These are phyloP conservation scores for Penicillium digitatum DNA, from an alignment of 2,329 filamentous ascomycete genomes.

Conservation along the genomic window DNA sequence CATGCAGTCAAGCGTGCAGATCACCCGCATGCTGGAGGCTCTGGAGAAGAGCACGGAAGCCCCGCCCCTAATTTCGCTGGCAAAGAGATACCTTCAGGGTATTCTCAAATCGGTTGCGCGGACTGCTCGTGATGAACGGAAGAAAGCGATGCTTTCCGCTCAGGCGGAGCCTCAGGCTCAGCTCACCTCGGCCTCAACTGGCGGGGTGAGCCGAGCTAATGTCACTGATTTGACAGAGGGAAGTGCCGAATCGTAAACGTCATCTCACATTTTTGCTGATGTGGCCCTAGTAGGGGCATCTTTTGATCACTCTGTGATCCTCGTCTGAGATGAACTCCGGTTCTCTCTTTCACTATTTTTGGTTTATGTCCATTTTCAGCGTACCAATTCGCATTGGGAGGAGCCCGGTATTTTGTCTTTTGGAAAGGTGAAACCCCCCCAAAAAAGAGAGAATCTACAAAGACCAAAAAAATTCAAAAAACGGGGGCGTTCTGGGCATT, in stretches of 20 bases:
- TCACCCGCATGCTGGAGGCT: conserved; percentile 61
- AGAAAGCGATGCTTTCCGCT: background rate
- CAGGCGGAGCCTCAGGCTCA: background rate
- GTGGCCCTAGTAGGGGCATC: background rate
- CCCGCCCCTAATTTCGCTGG: conserved; percentile 50
- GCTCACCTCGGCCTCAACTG: background rate
- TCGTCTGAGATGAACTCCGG: background rate
- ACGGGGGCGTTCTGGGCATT: background rate
- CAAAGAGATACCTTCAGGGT: conserved; percentile 55
- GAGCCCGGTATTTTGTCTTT: background rate
- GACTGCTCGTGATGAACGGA: conserved; percentile 41
- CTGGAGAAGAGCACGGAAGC: conserved; percentile 58
- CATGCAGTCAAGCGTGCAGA: conserved; percentile 59
- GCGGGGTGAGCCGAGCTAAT: background rate
- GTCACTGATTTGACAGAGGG: background rate
- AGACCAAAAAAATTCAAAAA: background rate
- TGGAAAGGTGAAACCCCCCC: background rate
- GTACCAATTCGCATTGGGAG: background rate
- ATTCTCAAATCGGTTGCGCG: conserved; percentile 55
- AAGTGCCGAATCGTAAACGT: background rate
- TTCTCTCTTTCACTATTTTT: background rate
- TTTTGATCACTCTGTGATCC: background rate
- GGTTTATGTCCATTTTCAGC: background rate
- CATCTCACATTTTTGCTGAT: background rate
- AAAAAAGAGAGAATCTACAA: background rate